These are phyloP conservation scores for Phytophthora europaea DNA, from an alignment of 352 stramenopile species.

Conservation along the genomic window DNA sequence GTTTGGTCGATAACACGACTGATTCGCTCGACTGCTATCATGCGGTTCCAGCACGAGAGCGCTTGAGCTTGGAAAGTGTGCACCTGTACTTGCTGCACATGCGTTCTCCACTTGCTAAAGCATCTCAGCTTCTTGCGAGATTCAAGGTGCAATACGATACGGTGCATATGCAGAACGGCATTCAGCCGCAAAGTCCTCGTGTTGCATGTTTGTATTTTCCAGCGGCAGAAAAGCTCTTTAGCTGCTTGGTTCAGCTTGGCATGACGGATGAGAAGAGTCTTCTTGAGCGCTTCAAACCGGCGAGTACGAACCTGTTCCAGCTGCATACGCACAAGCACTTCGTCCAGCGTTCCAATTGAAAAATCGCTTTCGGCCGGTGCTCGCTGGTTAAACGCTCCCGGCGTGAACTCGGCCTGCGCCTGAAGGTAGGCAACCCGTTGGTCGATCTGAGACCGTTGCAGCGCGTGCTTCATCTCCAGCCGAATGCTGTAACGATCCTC, in stretches of 20 bases:
- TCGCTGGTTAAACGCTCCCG: background rate
- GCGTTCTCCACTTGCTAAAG: constrained; percentile 56
- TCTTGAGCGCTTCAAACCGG: constrained; percentile 77
- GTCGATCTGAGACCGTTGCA: constrained; percentile 72
- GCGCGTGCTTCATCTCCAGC: constrained; percentile 68
- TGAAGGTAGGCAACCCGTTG: constrained; percentile 65
- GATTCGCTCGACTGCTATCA: constrained; percentile 73
- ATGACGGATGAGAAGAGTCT: constrained; percentile 64
- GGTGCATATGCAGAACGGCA: constrained; percentile 55
- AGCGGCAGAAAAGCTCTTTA: constrained; percentile 50
- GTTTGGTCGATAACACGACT: constrained; percentile 50
- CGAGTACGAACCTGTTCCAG: constrained; percentile 67
- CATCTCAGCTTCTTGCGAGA: constrained; percentile 37
- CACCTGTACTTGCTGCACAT: constrained; percentile 45
- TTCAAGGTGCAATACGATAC: constrained; percentile 46
- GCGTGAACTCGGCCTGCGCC: constrained; percentile 37
- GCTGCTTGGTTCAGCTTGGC: constrained; percentile 41
- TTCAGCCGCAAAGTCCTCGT: constrained; percentile 37
- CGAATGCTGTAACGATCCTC: constrained; percentile 76
- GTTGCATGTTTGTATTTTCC: constrained; percentile 50
- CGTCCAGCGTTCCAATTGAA: constrained; percentile 62
- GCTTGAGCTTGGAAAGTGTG: constrained; percentile 56
- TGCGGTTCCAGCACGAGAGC: constrained; percentile 71
- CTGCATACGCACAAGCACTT: constrained; percentile 74
- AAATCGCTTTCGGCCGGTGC: constrained; percentile 43